Conservation (phyloP, 257 asterid genomes). For the Plantago ovata region DNA sequence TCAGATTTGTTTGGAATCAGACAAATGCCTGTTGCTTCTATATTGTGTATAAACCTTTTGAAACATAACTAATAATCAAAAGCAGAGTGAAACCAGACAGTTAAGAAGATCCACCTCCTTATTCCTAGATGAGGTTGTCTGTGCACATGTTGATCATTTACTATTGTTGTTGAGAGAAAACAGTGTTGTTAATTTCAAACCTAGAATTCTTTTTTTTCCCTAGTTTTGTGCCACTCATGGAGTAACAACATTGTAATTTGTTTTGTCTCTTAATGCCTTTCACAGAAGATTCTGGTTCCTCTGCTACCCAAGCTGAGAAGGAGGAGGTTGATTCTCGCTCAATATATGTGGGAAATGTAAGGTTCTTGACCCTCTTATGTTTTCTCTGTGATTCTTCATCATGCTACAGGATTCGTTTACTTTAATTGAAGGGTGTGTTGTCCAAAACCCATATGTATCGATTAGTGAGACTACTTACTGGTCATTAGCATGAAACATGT, state of each 20-base stretch:
- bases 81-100: too few relatives aligned
- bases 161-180: not conserved
- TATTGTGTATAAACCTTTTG: not conserved
- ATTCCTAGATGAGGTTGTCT: not conserved
- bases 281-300: conserved; percentile 47
- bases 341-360: conserved; percentile 88
- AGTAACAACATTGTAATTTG: not conserved
- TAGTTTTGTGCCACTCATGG: not conserved
- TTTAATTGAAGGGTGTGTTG: too few relatives aligned
- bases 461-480: too few relatives aligned
- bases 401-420: not conserved
- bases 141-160: not conserved
- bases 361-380: conserved; percentile 30
- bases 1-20: not conserved
- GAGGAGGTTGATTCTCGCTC: conserved; percentile 90
- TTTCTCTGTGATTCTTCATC: not conserved
- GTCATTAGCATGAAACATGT: too few relatives aligned
- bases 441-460: too few relatives aligned
- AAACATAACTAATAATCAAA: too few relatives aligned
- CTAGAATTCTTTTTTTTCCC: too few relatives aligned
- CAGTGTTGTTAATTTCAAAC: not conserved
- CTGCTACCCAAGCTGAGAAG: conserved; percentile 73
- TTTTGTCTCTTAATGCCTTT: conserved; percentile 15
- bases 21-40: conserved; percentile 5
- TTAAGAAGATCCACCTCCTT: not conserved